Base-by-base conservation (phyloP, 2,329 filamentous ascomycete species). In the Capronia epimyces region DNA sequence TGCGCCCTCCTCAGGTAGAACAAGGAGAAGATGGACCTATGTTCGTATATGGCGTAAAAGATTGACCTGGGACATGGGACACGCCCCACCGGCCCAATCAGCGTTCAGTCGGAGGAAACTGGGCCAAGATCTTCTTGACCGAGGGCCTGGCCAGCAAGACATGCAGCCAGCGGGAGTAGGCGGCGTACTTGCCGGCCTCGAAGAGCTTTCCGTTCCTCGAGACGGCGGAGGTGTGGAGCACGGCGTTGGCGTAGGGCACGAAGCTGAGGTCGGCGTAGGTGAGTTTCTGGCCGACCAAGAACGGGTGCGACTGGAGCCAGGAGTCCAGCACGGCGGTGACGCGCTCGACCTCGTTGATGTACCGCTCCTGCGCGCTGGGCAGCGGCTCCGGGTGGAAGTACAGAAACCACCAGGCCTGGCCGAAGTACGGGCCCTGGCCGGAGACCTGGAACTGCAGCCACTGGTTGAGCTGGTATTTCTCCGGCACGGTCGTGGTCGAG, bases 341-440 rank as follows among this genome's bases (percentile, higher is more conserved):
- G 39, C 75, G 72, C 22, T 66, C 63, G 46, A 72, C 63, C 56
- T 77, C 74, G 21, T 67, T 67, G 15, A 60, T 47, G 59, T 76
- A 77, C 15, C 74, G 69, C 3, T 73, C 67, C 18, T 70, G 62
- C 3, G 71, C 74, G 13, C 66, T 69, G 0, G 61, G 64, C 16
- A 75, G 27, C 53, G 70, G 70, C 49, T 77, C 72, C 0, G 62
- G 62, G 60, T 75, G 69, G 50, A 67, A 71, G 7, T 46, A 21
- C 10, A 36, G 60, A 61, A 73, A 76, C 72, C 72, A 76, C 22
- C 62, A 64, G 0, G 63, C 63, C 59, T 76, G 74, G 12, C 75
- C 75, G 51, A 68, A 76, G 58, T 76, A 76, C 0, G 73, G 74
- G 1, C 73, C 74, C 55, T 76, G 74, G 6, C 73, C 73, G 1